phyloP scores from a whole-genome alignment of 2,329 filamentous ascomycete genomes.

The Colletotrichum zoysiae region DNA sequence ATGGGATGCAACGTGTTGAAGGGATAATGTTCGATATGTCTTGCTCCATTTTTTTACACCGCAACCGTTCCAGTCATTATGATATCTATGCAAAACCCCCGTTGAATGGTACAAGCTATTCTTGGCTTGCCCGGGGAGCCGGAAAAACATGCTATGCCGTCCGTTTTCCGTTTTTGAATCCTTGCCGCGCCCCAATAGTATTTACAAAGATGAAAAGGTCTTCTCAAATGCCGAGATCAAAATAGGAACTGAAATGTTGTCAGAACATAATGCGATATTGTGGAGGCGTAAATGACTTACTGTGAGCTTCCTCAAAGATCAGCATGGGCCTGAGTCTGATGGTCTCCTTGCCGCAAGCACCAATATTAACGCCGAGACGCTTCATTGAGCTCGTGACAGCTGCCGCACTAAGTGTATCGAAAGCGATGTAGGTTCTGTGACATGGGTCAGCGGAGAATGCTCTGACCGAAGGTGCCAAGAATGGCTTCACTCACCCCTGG shows the following conservation, averaged over 20 bases:
- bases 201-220: slow-evolving; percentile 64
- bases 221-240: slow-evolving; percentile 84
- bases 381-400: slow-evolving; percentile 79
- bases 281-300: slow-evolving; percentile 28
- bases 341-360: slow-evolving; percentile 77
- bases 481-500: slow-evolving; percentile 59
- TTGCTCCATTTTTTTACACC: neutral
- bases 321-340: slow-evolving; percentile 84
- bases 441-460: neutral
- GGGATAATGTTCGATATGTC: neutral
- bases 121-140: neutral
- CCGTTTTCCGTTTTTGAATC: neutral
- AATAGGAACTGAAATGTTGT: slow-evolving; percentile 57
- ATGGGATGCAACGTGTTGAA: too few species aligned
- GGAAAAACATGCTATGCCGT: slow-evolving; percentile 32
- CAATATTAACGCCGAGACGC: slow-evolving; percentile 80
- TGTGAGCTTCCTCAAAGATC: slow-evolving; percentile 81
- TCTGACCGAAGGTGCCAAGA: neutral
- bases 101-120: neutral
- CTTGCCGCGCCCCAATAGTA: slow-evolving; percentile 13
- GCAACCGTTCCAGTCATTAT: slow-evolving; percentile 19
- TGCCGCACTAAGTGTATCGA: slow-evolving; percentile 78
- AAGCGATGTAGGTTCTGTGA: slow-evolving; percentile 78
- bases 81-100: slow-evolving; percentile 26
- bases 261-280: neutral